Evolutionary conservation across 495 filamentous ascomycete genomes (phyloP).

Genomic region (Penicillium pulvis): DNA sequence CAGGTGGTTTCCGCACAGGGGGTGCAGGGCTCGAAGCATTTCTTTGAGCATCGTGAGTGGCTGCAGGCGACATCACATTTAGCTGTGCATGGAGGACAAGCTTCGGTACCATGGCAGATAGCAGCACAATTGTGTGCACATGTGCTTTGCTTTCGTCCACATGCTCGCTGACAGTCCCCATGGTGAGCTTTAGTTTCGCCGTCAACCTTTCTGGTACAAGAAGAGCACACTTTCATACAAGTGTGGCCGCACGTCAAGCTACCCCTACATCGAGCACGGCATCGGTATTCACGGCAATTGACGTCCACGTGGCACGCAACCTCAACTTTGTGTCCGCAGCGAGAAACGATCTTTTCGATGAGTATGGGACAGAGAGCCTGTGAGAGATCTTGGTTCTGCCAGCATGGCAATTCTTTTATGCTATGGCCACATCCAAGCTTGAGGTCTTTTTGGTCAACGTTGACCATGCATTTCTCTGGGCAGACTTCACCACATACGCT

Average conservation of each 20-base stretch:
- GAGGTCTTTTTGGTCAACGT: not conserved
- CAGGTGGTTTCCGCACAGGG: not conserved
- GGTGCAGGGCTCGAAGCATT: conserved; percentile 54
- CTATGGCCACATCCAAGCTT: not conserved
- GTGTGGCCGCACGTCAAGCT: not conserved
- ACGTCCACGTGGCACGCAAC: not conserved
- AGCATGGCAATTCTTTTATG: not conserved
- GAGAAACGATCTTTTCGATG: not conserved
- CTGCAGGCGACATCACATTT: conserved; percentile 58
- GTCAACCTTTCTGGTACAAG: not conserved
- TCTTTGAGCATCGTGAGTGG: conserved; percentile 61
- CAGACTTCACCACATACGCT: not conserved
- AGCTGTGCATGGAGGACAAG: conserved; percentile 65
- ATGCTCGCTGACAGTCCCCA: conserved; percentile 55
- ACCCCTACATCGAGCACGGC: not conserved
- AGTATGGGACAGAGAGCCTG: not conserved
- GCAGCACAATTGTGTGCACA: conserved; percentile 63
- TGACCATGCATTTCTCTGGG: not conserved
- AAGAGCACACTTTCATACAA: not conserved
- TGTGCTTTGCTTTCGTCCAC: conserved; percentile 25
- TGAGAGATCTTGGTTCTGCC: not conserved
- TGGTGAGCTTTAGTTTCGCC: conserved; percentile 4
- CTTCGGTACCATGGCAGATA: conserved; percentile 57
- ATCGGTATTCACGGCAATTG: not conserved
- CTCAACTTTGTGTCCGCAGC: not conserved